Base-by-base conservation (phyloP, 2,329 filamentous ascomycete species). In the Cladosporium sp. region DNA sequence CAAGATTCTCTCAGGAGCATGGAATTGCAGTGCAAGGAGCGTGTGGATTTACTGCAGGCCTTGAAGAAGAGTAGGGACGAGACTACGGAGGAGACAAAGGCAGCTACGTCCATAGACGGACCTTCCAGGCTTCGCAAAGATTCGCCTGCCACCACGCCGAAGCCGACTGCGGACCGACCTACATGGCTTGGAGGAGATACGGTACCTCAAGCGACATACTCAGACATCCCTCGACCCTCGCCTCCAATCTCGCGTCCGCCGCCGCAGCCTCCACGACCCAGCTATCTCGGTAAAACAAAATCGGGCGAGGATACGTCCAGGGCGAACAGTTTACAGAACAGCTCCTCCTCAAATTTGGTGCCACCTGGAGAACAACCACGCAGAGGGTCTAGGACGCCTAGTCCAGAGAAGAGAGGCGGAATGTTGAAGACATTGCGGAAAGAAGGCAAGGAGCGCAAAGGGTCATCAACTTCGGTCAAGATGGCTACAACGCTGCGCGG, bases 21-120 rank as follows among this genome's bases (percentile, higher is more conserved):
- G 74, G 93, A 98, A 76, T 77, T 93, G 69, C 94, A 97, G 79
- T 97, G 93, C 79, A 94, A 95, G 78, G 94, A 98, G 79, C 87
- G 93, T 59, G 92, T 97, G 60, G 92, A 97, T 76, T 83, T 98
- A 38, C 84, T 98, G 7, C 90, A 95, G 75, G 90, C 93, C 7
- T 81, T 98, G 66, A 87, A 89, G 68, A 83, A 90, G 69, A 90
- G 87, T 72, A 81, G 86, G 36, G 80, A 84, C 68, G 86, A 88
- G 57, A 81, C 81, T 10, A 79, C 79, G 72, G 74, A 81, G 68
- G 77, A 79, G 34, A 73, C 74, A 10, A 74, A 74, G 66, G 52
- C 66, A 61, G 63, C 59, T 61, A 67, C 51, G 52, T 66, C 26
- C 47, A 58, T 41, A 34, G 64, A 58, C 21, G 66, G 65, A 66